phyloP scores from a whole-genome alignment of 1,284 basidiomycete genomes.

The Trametes polyzona region DNA sequence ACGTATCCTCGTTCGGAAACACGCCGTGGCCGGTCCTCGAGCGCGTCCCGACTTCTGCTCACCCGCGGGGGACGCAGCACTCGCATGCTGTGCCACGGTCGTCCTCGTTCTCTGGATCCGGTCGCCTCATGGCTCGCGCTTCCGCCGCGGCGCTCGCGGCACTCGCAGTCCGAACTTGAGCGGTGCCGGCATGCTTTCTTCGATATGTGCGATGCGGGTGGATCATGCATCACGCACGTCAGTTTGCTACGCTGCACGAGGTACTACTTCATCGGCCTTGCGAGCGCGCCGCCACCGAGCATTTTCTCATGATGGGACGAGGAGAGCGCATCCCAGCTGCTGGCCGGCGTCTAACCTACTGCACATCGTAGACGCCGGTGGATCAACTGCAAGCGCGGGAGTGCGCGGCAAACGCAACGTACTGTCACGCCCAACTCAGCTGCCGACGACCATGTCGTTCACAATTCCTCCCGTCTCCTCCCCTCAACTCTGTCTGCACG shows the following conservation, averaged over 20 bases:
- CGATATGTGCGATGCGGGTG: neutral
- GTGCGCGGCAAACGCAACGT: neutral
- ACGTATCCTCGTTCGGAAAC: too few relatives aligned
- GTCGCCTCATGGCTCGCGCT: neutral
- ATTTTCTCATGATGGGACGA: slow-evolving; percentile 7
- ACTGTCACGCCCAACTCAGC: neutral
- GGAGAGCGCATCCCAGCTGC: neutral
- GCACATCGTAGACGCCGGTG: neutral
- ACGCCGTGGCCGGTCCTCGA: neutral
- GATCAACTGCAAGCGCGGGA: neutral
- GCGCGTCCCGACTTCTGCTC: neutral
- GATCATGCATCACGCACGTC: neutral
- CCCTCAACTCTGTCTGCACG: neutral
- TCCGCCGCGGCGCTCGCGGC: too few relatives aligned
- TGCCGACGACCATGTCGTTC: neutral
- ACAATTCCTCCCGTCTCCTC: neutral
- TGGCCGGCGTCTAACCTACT: neutral
- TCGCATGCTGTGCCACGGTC: slow-evolving; percentile 6
- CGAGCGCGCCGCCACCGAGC: neutral
- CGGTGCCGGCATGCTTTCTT: neutral
- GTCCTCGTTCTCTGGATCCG: neutral
- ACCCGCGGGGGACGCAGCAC: too few relatives aligned
- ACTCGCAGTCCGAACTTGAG: too few relatives aligned
- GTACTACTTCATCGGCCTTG: neutral
- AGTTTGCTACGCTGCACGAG: neutral